Percentiles rank a stretch among this genome's conserved stretches.
phyloP scores from a whole-genome alignment of 1,284 basidiomycete species.

The Cryptococcus sp. region DNA sequence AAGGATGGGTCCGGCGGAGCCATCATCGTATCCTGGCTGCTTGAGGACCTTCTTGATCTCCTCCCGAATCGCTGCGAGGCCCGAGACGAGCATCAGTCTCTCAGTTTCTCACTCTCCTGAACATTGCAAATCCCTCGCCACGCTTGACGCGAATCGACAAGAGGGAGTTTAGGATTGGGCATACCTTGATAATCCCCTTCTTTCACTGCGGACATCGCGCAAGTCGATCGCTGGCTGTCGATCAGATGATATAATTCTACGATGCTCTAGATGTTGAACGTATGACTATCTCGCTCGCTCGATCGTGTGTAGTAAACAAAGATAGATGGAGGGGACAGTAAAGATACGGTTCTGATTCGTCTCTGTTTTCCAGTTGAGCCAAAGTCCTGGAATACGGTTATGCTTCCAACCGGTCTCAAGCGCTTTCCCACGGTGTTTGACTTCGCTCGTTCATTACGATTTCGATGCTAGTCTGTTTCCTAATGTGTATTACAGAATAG shows the following conservation, averaged over 20 bases:
- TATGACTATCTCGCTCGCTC: not conserved
- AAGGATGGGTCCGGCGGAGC: constrained; percentile 50
- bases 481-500: not conserved
- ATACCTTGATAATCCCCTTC: constrained; percentile 46
- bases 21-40: constrained; percentile 54
- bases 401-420: not conserved
- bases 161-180: constrained; percentile 1
- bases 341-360: not conserved
- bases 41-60: constrained; percentile 51
- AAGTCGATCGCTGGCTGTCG: not conserved
- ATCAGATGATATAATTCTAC: not conserved
- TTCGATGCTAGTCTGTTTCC: not conserved
- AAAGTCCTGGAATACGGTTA: not conserved
- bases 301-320: not conserved
- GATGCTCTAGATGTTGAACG: not conserved
- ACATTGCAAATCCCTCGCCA: not conserved
- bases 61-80: constrained; percentile 39
- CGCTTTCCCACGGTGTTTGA: not conserved
- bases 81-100: not conserved
- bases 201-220: constrained; percentile 36
- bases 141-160: not conserved
- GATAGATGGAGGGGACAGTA: not conserved
- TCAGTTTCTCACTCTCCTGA: not conserved
- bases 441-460: not conserved
- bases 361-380: not conserved